Conservation (phyloP, 352 stramenopile genomes). For the Phytophthora parvispora region DNA sequence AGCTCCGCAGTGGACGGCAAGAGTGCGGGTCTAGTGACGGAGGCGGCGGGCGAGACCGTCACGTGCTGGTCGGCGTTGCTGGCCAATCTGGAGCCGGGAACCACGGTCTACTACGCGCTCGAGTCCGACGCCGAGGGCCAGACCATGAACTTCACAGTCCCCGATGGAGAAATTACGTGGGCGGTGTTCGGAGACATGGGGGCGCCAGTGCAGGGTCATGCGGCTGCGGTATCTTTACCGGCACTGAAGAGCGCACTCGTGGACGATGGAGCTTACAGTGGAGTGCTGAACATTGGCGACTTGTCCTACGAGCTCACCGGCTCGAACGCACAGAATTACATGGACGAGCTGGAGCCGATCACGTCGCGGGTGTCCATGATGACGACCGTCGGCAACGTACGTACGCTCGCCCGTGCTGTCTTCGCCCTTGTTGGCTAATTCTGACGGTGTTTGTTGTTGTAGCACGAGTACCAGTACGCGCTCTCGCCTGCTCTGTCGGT, state of each 20-base stretch:
- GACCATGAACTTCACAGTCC: constrained; percentile 60
- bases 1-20: constrained; percentile 46
- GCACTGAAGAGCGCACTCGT: constrained; percentile 66
- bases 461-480: constrained; percentile 82
- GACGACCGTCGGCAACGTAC: constrained; percentile 80
- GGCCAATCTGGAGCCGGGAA: constrained; percentile 48
- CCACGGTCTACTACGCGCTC: constrained; percentile 74
- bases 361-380: constrained; percentile 76
- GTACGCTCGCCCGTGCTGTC: not conserved
- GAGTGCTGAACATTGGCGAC: constrained; percentile 81
- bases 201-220: constrained; percentile 58
- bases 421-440: not conserved
- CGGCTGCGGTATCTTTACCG: constrained; percentile 67
- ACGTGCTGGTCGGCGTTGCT: constrained; percentile 72
- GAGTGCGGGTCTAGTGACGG: constrained; percentile 54
- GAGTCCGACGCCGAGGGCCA: constrained; percentile 25
- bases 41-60: constrained; percentile 45
- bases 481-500: constrained; percentile 59
- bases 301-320: constrained; percentile 76
- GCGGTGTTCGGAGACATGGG: constrained; percentile 83
- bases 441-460: constrained; percentile 17
- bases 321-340: constrained; percentile 74
- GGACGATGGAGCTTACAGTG: constrained; percentile 48
- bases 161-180: constrained; percentile 63
- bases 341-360: constrained; percentile 73